These are phyloP conservation scores for Megacollybia marginata DNA, from an alignment of 768 basidiomycete species.

Conservation along the genomic window DNA sequence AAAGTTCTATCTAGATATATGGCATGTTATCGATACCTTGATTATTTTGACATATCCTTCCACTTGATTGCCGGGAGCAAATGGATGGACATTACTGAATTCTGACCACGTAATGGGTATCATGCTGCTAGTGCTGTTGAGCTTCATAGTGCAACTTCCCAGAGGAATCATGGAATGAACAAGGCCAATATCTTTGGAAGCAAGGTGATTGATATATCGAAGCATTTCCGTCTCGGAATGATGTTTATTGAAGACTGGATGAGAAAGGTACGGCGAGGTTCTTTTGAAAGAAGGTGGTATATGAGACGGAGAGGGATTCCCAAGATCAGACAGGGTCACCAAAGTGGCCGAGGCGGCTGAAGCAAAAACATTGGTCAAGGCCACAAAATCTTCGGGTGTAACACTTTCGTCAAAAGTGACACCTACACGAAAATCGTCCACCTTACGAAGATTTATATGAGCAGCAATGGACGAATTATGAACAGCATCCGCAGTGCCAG, in stretches of 20 bases:
- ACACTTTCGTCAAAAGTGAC: constrained; percentile 92
- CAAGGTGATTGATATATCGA: constrained; percentile 90
- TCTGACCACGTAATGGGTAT: constrained; percentile 93
- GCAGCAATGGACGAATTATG: constrained; percentile 57
- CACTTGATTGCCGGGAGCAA: constrained; percentile 85
- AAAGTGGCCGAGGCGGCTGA: constrained; percentile 46
- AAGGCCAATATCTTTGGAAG: constrained; percentile 90
- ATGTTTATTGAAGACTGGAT: constrained; percentile 92
- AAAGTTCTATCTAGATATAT: constrained; percentile 1
- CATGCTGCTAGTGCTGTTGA: constrained; percentile 98
- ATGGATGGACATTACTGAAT: constrained; percentile 87
- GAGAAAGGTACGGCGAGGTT: constrained; percentile 66
- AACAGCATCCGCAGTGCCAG: constrained; percentile 49
- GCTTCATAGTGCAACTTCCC: constrained; percentile 96
- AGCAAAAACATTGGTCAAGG: constrained; percentile 77
- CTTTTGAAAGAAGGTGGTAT: constrained; percentile 54
- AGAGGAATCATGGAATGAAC: constrained; percentile 95
- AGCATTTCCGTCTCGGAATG: constrained; percentile 99
- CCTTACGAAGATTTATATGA: constrained; percentile 77
- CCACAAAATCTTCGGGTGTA: constrained; percentile 63
- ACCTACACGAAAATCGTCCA: constrained; percentile 73
- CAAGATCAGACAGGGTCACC: constrained; percentile 39
- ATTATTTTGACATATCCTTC: constrained; percentile 80
- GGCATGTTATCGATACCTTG: constrained; percentile 40
- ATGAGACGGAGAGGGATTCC: constrained; percentile 32